Conservation (phyloP, 169 alveolate genomes). For the Plasmodium gallinaceum region DNA sequence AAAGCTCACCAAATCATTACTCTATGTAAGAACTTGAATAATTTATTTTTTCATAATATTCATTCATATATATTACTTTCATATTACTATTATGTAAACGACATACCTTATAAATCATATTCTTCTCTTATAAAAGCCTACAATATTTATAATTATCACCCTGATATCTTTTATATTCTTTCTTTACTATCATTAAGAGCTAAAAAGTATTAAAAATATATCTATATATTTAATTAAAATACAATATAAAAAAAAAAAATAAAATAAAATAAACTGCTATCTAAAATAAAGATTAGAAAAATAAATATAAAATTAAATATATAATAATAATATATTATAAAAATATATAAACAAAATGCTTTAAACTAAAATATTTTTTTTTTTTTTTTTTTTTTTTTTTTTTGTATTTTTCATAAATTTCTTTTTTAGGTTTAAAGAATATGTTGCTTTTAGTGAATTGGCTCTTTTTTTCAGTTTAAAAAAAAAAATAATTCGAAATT, state of each 20-base stretch:
- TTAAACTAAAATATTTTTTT: background rate
- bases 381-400: background rate
- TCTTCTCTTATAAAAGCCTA: slow-evolving; percentile 45
- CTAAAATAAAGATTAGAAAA: no score
- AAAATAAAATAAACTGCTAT: no score
- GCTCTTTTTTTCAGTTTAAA: slow-evolving; percentile 67
- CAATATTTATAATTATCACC: slow-evolving; percentile 38
- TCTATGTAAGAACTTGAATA: slow-evolving; percentile 50
- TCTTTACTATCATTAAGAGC: slow-evolving; percentile 32
- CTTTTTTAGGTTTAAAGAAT: slow-evolving; percentile 66
- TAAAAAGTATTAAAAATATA: slow-evolving; percentile 28
- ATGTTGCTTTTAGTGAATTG: slow-evolving; percentile 48
- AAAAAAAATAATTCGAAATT: slow-evolving; percentile 35
- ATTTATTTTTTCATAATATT: slow-evolving; percentile 64
- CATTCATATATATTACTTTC: slow-evolving; percentile 60
- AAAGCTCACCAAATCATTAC: slow-evolving; percentile 64
- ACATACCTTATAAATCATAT: slow-evolving; percentile 35
- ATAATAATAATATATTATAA: no score
- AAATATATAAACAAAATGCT: no score
- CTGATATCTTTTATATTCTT: slow-evolving; percentile 56
- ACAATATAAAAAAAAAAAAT: no score
- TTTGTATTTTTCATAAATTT: background rate
- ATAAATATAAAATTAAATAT: background rate
- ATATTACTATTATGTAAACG: slow-evolving; percentile 47
- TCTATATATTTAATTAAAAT: slow-evolving; percentile 5